Base-by-base conservation (phyloP, 2,329 filamentous ascomycete genomes). In the Periconia sp. region DNA sequence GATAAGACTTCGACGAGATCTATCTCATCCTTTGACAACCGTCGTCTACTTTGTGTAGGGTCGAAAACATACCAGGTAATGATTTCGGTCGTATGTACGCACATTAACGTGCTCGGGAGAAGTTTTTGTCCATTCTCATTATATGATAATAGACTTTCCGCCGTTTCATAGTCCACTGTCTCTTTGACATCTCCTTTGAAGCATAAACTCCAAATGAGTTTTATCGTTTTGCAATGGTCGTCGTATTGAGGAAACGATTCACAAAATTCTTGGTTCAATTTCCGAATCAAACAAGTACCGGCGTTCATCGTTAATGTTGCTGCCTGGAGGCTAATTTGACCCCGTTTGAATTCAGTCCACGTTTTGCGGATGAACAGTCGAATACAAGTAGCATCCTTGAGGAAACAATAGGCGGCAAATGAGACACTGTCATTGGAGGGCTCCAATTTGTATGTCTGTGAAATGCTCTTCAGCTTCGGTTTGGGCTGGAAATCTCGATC, bases 241-340 rank as follows among this genome's bases (percentile, higher is more conserved):
- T n/a, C n/a, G n/a, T n/a, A n/a, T n/a, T n/a, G n/a, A n/a, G n/a
- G n/a, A n/a, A n/a, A n/a, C n/a, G n/a, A n/a, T n/a, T n/a, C n/a
- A n/a, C n/a, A n/a, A 23, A 48, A 44, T 4, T 19, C 33, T 8
- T 42, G 15, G 25, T 22, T 42, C 13, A 45, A 22, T 13, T 5
- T 8, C 13, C 28, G 25, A 7, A 48, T 32, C 4, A 15, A 30
- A 4, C n/a, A 45, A 23, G 65, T 49, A n/a, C 55, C 60, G 43
- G 46, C 54, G 39, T 70, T 66, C 18, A 63, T 70, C 31, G 63
- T 59, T 15, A 65, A 23, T 18, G 65, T 57, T 5, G 66, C 63
- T 10, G 63, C 63, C 49, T 63, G 61, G 5, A 70, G 49, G 19
- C 66, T 57, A 13, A 67, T 61, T 13, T 55, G 50, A 17, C 53